Percentiles rank a stretch among this genome's conserved stretches.
Evolutionary conservation across 2,329 filamentous ascomycete species (phyloP).

Genomic region (Verticillium nubilum): DNA sequence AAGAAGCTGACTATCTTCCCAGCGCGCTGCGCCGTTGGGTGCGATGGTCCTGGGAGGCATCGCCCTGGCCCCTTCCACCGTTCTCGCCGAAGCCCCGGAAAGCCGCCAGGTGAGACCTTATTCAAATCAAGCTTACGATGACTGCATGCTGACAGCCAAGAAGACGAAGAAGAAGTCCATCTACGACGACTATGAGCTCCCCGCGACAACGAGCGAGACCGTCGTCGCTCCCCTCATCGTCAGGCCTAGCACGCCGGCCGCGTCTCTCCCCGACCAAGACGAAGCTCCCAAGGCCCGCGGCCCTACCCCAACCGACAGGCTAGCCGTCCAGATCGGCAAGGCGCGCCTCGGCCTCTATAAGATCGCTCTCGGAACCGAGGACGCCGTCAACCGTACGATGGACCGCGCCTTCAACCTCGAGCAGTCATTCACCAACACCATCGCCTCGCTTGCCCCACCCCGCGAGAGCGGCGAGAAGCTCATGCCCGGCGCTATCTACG

Average conservation of each 20-base stretch:
- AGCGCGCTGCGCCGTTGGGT: constrained; percentile 50
- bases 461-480: constrained; percentile 82
- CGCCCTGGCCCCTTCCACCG: constrained; percentile 40
- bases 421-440: constrained; percentile 80
- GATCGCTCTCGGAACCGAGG: constrained; percentile 69
- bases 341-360: constrained; percentile 76
- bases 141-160: constrained; percentile 5
- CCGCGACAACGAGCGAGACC: constrained; percentile 26
- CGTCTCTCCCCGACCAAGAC: constrained; percentile 16
- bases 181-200: constrained; percentile 65
- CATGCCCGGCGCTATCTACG: constrained; percentile 85
- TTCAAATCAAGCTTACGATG: background rate
- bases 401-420: constrained; percentile 79
- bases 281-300: constrained; percentile 27
- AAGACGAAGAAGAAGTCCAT: constrained; percentile 67
- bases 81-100: constrained; percentile 45
- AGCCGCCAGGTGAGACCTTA: constrained; percentile 3
- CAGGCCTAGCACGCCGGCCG: constrained; percentile 20
- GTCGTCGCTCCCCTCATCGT: constrained; percentile 21
- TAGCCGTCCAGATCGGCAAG: constrained; percentile 75
- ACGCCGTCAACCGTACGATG: constrained; percentile 76
- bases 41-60: constrained; percentile 43
- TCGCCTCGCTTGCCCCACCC: constrained; percentile 82
- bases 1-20: constrained; percentile 23
- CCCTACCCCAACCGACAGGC: constrained; percentile 82